Percentiles rank a stretch among this genome's conserved stretches.
These are phyloP conservation scores for Phytophthora hibernalis DNA, from an alignment of 352 stramenopile species.

Conservation along the genomic window DNA sequence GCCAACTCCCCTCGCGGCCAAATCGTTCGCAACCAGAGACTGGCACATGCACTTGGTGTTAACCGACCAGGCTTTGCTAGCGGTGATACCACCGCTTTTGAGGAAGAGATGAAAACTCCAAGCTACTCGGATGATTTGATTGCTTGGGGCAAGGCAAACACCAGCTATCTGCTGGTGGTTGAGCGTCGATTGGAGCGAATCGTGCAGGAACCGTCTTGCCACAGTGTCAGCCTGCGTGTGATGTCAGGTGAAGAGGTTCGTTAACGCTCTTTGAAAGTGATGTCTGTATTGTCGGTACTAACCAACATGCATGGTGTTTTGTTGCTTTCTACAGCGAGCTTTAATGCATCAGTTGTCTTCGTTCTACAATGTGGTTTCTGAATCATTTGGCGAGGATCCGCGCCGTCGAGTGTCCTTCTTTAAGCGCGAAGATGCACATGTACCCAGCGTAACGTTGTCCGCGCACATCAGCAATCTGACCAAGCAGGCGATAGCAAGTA, in stretches of 20 bases:
- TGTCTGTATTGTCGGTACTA: background rate
- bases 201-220: constrained; percentile 67
- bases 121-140: constrained; percentile 68
- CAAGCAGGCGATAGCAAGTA: constrained; percentile 38
- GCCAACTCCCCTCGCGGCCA: constrained; percentile 50
- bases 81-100: constrained; percentile 58
- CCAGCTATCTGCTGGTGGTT: constrained; percentile 72
- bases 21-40: constrained; percentile 69
- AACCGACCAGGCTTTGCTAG: constrained; percentile 44
- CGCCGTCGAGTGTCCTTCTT: constrained; percentile 80
- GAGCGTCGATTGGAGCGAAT: constrained; percentile 81
- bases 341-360: constrained; percentile 79
- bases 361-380: constrained; percentile 70
- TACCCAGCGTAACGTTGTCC: constrained; percentile 69
- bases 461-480: constrained; percentile 50
- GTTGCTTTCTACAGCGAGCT: constrained; percentile 43
- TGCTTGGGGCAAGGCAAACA: constrained; percentile 77
- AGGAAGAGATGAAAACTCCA: constrained; percentile 80
- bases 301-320: constrained; percentile 21
- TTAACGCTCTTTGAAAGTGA: background rate
- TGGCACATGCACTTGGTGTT: constrained; percentile 71
- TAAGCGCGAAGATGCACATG: constrained; percentile 60
- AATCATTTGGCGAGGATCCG: constrained; percentile 81
- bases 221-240: constrained; percentile 77
- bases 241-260: constrained; percentile 72